Evolutionary conservation across 176 grass and related monocot species (phyloP).

Genomic region (Cenchrus americanus): DNA sequence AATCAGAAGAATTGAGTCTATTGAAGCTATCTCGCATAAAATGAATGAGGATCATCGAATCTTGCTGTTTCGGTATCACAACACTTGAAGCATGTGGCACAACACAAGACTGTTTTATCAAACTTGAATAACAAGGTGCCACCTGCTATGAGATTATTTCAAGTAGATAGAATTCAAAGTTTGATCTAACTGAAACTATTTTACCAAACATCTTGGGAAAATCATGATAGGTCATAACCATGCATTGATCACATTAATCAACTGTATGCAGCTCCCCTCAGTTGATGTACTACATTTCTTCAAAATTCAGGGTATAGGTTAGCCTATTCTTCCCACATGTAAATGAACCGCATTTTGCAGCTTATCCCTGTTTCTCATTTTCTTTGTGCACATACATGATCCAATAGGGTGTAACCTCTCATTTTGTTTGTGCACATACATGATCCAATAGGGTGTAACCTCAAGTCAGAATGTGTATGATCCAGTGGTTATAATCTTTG

Average conservation of each 20-base stretch:
- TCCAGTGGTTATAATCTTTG: background rate
- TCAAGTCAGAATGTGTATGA: background rate
- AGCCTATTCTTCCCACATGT: background rate
- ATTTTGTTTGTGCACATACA: background rate
- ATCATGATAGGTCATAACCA: conserved; percentile 1
- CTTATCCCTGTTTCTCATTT: background rate
- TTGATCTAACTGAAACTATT: background rate
- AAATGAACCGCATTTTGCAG: background rate
- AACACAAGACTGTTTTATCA: background rate
- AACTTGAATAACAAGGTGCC: conserved; percentile 15
- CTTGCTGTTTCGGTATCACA: no score
- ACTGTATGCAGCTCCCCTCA: background rate
- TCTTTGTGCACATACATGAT: background rate
- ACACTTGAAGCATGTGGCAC: background rate
- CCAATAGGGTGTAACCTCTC: background rate
- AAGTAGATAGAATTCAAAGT: conserved; percentile 1
- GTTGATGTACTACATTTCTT: background rate
- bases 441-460: background rate
- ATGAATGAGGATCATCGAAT: no score
- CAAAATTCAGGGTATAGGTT: background rate
- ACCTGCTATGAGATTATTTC: background rate
- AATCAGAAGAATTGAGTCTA: conserved; percentile 8
- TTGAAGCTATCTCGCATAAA: background rate
- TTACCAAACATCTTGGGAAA: background rate
- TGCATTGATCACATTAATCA: background rate